Conservation (phyloP, 2,329 filamentous ascomycete genomes). For the Orbilia brochopaga region DNA sequence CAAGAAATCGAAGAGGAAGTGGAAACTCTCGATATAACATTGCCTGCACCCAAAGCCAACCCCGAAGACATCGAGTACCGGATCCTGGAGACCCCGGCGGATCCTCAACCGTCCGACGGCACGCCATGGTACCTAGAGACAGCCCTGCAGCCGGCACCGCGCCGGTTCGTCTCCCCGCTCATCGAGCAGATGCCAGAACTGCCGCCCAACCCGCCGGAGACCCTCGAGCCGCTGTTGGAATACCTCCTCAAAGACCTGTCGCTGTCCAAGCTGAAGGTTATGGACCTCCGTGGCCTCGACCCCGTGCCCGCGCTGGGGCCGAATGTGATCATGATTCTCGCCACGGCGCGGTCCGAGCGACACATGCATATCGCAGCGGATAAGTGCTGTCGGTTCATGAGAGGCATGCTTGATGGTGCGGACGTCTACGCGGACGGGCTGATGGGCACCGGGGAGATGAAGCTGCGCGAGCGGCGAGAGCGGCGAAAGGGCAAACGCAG, state of each 20-base stretch:
- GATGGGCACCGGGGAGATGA: conserved; percentile 87
- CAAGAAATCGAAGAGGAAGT: not conserved
- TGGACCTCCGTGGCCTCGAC: conserved; percentile 83
- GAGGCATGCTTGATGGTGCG: conserved; percentile 60
- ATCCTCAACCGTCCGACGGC: conserved; percentile 42
- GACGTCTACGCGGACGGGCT: conserved; percentile 75
- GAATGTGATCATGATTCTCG: conserved; percentile 90
- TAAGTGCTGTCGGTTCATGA: conserved; percentile 83
- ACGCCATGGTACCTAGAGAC: conserved; percentile 85
- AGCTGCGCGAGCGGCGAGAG: conserved; percentile 80
- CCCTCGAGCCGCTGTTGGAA: conserved; percentile 75
- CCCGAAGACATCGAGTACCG: conserved; percentile 46
- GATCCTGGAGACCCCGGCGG: conserved; percentile 26
- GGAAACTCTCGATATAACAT: not conserved
- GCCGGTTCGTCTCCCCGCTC: conserved; percentile 62
- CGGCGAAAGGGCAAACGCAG: conserved; percentile 81
- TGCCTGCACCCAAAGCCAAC: not conserved
- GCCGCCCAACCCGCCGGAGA: conserved; percentile 72
- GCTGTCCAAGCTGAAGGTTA: conserved; percentile 76
- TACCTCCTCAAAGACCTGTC: conserved; percentile 85
- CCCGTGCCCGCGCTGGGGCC: conserved; percentile 85
- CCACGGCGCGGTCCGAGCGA: conserved; percentile 87
- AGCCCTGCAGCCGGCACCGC: conserved; percentile 62
- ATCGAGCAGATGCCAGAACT: conserved; percentile 56
- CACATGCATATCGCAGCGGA: conserved; percentile 91